A percentile compares a stretch with the other conserved stretches of the same genome.
These are phyloP conservation scores for Suillus variegatus DNA, from an alignment of 768 basidiomycete genomes.

Conservation along the genomic window DNA sequence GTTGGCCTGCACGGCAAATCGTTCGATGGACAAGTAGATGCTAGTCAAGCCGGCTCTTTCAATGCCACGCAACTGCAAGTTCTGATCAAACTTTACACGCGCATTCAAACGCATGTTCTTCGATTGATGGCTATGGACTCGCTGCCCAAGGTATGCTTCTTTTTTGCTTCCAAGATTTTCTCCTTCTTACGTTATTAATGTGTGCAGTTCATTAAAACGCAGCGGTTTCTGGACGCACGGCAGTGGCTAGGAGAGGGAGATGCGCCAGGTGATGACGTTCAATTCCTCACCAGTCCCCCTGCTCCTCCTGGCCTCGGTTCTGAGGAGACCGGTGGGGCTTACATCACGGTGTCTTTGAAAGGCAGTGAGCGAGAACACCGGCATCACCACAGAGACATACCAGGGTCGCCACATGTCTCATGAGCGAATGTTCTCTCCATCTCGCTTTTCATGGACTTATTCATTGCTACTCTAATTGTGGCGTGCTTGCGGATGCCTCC, in stretches of 20 bases:
- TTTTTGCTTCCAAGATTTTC: conserved; percentile 6
- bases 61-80: conserved; percentile 95
- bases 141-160: conserved; percentile 79
- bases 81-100: conserved; percentile 91
- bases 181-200: conserved; percentile 12
- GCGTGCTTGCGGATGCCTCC: conserved; percentile 29
- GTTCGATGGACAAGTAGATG: conserved; percentile 80
- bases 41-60: conserved; percentile 78
- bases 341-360: conserved; percentile 82
- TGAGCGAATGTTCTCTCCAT: conserved; percentile 24
- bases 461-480: conserved; percentile 13
- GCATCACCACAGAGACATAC: conserved; percentile 32
- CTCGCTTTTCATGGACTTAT: conserved; percentile 20
- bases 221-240: conserved; percentile 76
- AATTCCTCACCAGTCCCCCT: conserved; percentile 54
- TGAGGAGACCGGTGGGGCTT: conserved; percentile 78
- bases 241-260: conserved; percentile 81
- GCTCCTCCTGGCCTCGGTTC: conserved; percentile 68
- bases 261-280: conserved; percentile 60
- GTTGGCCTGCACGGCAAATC: conserved; percentile 72
- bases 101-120: conserved; percentile 97
- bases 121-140: conserved; percentile 98
- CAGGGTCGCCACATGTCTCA: conserved; percentile 29
- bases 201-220: conserved; percentile 82
- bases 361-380: conserved; percentile 70